Conservation (phyloP, 2,329 filamentous ascomycete species). For the Aspergillus brasiliensis region DNA sequence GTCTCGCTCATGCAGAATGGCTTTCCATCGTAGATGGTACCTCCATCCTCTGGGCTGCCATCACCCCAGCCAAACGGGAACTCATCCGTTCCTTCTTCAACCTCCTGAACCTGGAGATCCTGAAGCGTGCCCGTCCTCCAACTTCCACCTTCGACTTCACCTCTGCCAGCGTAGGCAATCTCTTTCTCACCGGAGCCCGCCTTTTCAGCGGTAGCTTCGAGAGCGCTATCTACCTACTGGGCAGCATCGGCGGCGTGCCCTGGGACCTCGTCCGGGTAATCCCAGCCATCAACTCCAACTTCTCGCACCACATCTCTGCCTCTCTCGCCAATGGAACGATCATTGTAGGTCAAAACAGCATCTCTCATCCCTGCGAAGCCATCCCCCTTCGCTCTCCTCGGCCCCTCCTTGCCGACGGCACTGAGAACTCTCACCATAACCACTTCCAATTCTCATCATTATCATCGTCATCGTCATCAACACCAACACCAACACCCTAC, state of each 20-base stretch:
- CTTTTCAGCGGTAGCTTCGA: conserved; percentile 93
- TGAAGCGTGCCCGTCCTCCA: conserved; percentile 71
- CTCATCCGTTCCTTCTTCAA: conserved; percentile 77
- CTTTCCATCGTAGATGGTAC: conserved; percentile 83
- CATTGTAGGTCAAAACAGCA: conserved; percentile 90
- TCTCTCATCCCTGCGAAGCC: conserved; percentile 76
- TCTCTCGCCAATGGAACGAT: conserved; percentile 72
- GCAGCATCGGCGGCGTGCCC: conserved; percentile 82
- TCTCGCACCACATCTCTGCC: conserved; percentile 90
- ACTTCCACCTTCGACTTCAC: conserved; percentile 76
- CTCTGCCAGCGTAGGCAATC: conserved; percentile 73
- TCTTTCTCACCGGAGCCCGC: conserved; percentile 81
- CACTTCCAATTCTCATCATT: conserved; percentile 33
- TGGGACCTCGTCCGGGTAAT: conserved; percentile 72
- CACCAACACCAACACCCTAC: conserved; percentile 23
- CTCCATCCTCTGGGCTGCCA: conserved; percentile 71
- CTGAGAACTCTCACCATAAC: conserved; percentile 34
- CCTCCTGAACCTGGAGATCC: conserved; percentile 73
- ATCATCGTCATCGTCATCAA: neutral
- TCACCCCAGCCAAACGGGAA: conserved; percentile 72
- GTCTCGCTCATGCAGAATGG: conserved; percentile 75
- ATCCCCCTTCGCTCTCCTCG: conserved; percentile 51
- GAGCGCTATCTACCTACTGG: conserved; percentile 85
- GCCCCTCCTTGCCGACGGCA: conserved; percentile 38
- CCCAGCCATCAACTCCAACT: conserved; percentile 91